phyloP scores from a whole-genome alignment of 1,139 yeast genomes.

The Hyphopichia fennica region DNA sequence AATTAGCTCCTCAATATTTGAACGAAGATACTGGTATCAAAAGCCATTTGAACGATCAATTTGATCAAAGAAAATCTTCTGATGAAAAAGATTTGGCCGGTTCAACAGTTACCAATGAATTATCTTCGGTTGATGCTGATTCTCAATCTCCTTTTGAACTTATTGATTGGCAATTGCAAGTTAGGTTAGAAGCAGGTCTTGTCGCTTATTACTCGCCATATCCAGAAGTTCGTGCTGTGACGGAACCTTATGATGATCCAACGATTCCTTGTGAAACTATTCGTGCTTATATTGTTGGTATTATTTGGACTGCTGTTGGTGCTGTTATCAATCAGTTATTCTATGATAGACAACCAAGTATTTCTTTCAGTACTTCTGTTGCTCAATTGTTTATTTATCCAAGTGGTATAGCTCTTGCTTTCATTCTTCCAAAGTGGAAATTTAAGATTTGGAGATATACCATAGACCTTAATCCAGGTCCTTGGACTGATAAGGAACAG shows the following conservation, averaged over 20 bases:
- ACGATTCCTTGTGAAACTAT: slow-evolving; percentile 51
- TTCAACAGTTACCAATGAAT: not conserved
- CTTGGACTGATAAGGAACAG: slow-evolving; percentile 29
- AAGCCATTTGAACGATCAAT: not conserved
- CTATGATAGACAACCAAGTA: slow-evolving; percentile 10
- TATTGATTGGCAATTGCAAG: slow-evolving; percentile 24
- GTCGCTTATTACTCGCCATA: slow-evolving; percentile 58
- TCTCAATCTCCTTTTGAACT: not conserved
- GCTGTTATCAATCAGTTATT: slow-evolving; percentile 11
- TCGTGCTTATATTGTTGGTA: slow-evolving; percentile 52
- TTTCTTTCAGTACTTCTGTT: slow-evolving; percentile 14
- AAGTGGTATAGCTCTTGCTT: slow-evolving; percentile 17
- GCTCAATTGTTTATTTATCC: slow-evolving; percentile 29
- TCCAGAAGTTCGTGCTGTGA: slow-evolving; percentile 62
- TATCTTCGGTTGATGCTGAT: not conserved
- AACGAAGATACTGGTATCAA: not conserved
- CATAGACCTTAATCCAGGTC: slow-evolving; percentile 27
- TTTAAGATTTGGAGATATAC: slow-evolving; percentile 10
- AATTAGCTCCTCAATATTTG: slow-evolving; percentile 1
- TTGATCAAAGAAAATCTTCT: not conserved
- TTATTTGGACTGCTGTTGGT: slow-evolving; percentile 46
- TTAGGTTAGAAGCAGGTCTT: slow-evolving; percentile 44
- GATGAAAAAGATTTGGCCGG: not conserved
- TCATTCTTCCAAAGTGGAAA: slow-evolving; percentile 21
- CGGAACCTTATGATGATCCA: slow-evolving; percentile 54